These are phyloP conservation scores for Yamadazyma conglobata DNA, from an alignment of 1,139 yeast genomes.

Conservation along the genomic window DNA sequence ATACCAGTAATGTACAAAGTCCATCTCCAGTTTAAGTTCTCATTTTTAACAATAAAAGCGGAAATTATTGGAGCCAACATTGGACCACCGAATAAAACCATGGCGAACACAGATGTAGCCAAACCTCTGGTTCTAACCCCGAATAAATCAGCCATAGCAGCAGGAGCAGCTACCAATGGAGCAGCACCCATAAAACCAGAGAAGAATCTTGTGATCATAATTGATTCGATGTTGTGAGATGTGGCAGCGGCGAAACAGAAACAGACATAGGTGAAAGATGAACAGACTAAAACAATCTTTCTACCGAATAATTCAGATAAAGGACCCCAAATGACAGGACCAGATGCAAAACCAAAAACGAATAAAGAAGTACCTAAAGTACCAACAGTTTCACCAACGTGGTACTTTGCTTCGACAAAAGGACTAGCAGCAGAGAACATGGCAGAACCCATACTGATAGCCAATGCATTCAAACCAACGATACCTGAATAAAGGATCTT, in stretches of 20 bases:
- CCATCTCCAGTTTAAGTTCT: conserved; percentile 56
- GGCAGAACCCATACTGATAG: conserved; percentile 49
- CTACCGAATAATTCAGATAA: conserved; percentile 41
- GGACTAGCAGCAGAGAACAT: conserved; percentile 32
- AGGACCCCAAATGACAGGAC: conserved; percentile 44
- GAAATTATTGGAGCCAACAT: conserved; percentile 44
- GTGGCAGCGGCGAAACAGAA: conserved; percentile 41
- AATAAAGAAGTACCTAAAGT: conserved; percentile 39
- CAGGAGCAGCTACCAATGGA: conserved; percentile 44
- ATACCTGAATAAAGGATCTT: conserved; percentile 26
- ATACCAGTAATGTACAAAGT: conserved; percentile 52
- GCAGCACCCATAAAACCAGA: conserved; percentile 42
- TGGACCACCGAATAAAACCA: conserved; percentile 44
- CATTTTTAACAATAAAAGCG: conserved; percentile 32
- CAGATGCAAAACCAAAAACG: conserved; percentile 45
- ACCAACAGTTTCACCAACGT: conserved; percentile 33
- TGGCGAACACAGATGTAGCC: conserved; percentile 32
- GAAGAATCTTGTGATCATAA: conserved; percentile 41
- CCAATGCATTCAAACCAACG: conserved; percentile 33
- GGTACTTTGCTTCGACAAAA: conserved; percentile 24
- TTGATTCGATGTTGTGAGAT: conserved; percentile 35
- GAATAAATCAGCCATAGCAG: conserved; percentile 40
- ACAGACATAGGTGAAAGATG: conserved; percentile 29
- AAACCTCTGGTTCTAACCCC: conserved; percentile 32
- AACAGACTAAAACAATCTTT: conserved; percentile 26